A percentile compares a stretch with the other conserved stretches of the same genome.
phyloP scores from a whole-genome alignment of 306 rosid genomes.

The Macrotyloma uniflorum region DNA sequence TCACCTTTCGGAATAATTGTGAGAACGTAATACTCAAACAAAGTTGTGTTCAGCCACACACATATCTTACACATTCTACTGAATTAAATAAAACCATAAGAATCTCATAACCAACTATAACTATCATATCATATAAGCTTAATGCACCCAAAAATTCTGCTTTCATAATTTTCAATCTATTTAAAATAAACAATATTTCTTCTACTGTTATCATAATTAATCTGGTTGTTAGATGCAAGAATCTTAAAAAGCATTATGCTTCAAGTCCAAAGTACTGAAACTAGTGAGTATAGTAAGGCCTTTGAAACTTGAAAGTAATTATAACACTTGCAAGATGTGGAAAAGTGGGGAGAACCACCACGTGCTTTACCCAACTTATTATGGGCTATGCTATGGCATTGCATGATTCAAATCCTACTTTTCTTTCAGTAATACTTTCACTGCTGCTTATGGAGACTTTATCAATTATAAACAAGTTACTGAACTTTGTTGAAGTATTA shows the following conservation, averaged over 20 bases:
- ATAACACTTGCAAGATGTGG: conserved; percentile 31
- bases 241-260: conserved; percentile 10
- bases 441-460: not conserved
- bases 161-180: not conserved
- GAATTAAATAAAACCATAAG: not conserved
- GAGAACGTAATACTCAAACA: conserved; percentile 41
- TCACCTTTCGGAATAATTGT: conserved; percentile 33
- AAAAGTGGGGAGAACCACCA: conserved; percentile 43
- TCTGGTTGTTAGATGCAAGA: conserved; percentile 23
- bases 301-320: conserved; percentile 26
- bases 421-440: not conserved
- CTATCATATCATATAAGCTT: no score
- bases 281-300: not conserved
- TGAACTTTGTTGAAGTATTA: not conserved
- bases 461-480: not conserved
- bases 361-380: conserved; percentile 43
- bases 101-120: not conserved
- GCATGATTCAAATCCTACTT: conserved; percentile 16
- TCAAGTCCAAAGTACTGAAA: conserved; percentile 3
- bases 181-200: no score
- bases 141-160: not conserved
- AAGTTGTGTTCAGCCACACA: conserved; percentile 22
- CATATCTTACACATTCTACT: not conserved
- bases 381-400: conserved; percentile 11
- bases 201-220: not conserved